Evolutionary conservation across 1,139 yeast genomes (phyloP).

Genomic region (Entelexis sorbosivorans): DNA sequence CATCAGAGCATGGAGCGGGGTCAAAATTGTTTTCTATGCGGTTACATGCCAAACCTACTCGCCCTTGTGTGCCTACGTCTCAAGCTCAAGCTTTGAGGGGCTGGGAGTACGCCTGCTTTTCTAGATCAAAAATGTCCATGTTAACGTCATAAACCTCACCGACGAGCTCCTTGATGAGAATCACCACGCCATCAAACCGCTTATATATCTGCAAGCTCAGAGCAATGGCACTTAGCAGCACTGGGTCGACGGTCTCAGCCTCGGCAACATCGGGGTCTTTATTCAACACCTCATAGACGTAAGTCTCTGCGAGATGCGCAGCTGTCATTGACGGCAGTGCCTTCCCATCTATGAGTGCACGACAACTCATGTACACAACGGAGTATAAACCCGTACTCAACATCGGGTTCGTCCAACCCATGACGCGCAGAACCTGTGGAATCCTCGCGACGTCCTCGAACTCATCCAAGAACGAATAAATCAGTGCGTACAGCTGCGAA

Average conservation of each 20-base stretch:
- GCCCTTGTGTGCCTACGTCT: too few species aligned
- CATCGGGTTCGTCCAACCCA: conserved; percentile 21
- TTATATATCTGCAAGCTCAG: conserved; percentile 18
- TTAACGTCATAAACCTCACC: conserved; percentile 22
- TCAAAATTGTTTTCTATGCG: too few species aligned
- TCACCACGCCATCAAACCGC: conserved; percentile 19
- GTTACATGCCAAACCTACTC: too few species aligned
- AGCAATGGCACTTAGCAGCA: conserved; percentile 13
- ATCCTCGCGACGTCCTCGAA: conserved; percentile 17
- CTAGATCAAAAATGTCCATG: conserved; percentile 15
- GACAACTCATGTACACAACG: conserved; percentile 18
- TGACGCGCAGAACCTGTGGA: conserved; percentile 12
- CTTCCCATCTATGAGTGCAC: conserved; percentile 17
- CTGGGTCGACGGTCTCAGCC: not conserved
- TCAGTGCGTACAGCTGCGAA: conserved; percentile 16
- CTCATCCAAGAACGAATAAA: conserved; percentile 17
- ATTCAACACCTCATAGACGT: conserved; percentile 7
- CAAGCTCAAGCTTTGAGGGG: not conserved
- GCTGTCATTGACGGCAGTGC: conserved; percentile 22
- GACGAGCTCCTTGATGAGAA: conserved; percentile 21
- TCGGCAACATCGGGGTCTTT: not conserved
- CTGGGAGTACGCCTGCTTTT: not conserved
- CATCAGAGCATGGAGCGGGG: too few species aligned
- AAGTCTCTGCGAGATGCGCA: conserved; percentile 17
- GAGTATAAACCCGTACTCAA: conserved; percentile 18